A percentile compares a stretch with the other conserved stretches of the same genome.
Conservation (phyloP, 1,139 yeast genomes). For the Kodamaea ohmeri region DNA sequence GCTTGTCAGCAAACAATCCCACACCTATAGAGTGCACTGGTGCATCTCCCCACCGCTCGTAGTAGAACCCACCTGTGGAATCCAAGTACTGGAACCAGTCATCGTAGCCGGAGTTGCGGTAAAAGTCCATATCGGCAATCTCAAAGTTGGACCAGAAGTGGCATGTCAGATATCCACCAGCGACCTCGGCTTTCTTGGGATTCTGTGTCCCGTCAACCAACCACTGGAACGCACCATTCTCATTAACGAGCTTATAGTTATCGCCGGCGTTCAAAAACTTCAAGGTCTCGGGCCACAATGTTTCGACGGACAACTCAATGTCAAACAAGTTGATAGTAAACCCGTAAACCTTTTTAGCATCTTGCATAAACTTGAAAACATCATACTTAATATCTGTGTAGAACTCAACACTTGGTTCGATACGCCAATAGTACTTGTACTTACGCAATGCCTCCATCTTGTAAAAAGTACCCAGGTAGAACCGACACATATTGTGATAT, state of each 20-base stretch:
- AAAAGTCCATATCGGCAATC: constrained; percentile 78
- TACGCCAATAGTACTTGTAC: constrained; percentile 68
- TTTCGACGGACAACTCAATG: constrained; percentile 56
- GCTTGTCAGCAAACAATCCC: constrained; percentile 68
- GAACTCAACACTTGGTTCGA: constrained; percentile 73
- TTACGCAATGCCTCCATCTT: constrained; percentile 58
- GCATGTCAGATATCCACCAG: constrained; percentile 77
- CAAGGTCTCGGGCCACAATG: constrained; percentile 70
- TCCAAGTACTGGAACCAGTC: constrained; percentile 67
- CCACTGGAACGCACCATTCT: constrained; percentile 65
- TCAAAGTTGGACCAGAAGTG: constrained; percentile 91
- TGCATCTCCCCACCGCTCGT: constrained; percentile 92
- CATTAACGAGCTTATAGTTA: constrained; percentile 57
- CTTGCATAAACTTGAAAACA: constrained; percentile 70
- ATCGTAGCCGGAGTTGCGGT: constrained; percentile 61
- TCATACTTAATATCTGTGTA: constrained; percentile 71
- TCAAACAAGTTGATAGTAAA: constrained; percentile 69
- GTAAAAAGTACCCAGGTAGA: constrained; percentile 62
- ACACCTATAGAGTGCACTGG: constrained; percentile 81
- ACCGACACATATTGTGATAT: constrained; percentile 79
- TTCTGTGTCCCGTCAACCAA: constrained; percentile 63
- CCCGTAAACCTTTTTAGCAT: constrained; percentile 63
- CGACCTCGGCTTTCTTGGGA: constrained; percentile 49
- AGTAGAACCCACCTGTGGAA: constrained; percentile 71
- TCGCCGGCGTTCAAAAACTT: constrained; percentile 56